Conservation (phyloP, 2,329 filamentous ascomycete genomes). For the Monosporascus sp. region DNA sequence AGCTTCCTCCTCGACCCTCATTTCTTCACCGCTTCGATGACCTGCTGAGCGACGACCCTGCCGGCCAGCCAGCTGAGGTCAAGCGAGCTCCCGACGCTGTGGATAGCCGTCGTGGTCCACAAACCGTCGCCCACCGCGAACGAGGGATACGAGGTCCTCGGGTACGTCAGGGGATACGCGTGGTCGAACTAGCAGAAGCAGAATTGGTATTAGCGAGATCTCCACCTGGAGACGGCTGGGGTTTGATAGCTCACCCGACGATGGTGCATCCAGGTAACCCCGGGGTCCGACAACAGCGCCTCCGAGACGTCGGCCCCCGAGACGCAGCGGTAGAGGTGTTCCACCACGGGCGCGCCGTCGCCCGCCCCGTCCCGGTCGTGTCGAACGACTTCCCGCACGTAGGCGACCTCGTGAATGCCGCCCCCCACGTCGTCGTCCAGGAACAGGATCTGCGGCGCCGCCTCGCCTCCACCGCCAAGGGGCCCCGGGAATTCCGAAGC, state of each 20-base stretch:
- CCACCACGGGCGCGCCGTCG: background rate
- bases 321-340: constrained; percentile 15
- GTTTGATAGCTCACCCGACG: constrained; percentile 5
- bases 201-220: background rate
- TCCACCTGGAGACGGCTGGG: background rate
- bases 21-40: constrained; percentile 9
- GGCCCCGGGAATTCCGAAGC: constrained; percentile 1
- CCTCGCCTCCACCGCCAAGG: constrained; percentile 1
- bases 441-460: constrained; percentile 8
- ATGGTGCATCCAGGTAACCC: constrained; percentile 14
- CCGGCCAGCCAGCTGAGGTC: constrained; percentile 22
- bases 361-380: background rate
- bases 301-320: constrained; percentile 7
- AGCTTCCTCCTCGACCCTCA: background rate
- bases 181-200: constrained; percentile 14
- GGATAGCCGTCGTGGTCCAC: constrained; percentile 22
- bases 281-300: constrained; percentile 3
- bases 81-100: constrained; percentile 14
- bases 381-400: constrained; percentile 8
- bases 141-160: constrained; percentile 8
- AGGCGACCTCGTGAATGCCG: constrained; percentile 7
- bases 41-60: constrained; percentile 16
- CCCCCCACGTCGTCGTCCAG: constrained; percentile 1
- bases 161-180: constrained; percentile 14
- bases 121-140: constrained; percentile 17